Evolutionary conservation across 768 basidiomycete genomes (phyloP).

Genomic region (Russula emetica): DNA sequence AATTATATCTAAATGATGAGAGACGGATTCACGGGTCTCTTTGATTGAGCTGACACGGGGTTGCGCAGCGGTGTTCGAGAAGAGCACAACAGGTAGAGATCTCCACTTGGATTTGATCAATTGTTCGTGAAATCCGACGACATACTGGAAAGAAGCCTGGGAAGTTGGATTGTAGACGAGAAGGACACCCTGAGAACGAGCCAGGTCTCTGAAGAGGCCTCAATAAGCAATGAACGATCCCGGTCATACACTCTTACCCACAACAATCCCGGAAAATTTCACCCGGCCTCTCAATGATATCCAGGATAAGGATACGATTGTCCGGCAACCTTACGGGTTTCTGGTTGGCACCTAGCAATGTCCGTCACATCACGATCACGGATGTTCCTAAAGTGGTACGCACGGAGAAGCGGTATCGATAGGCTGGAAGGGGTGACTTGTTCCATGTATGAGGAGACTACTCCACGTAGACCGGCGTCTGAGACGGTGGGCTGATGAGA

Average conservation of each 20-base stretch:
- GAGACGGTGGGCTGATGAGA: background rate
- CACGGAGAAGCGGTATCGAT: constrained; percentile 10
- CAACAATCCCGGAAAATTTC: constrained; percentile 21
- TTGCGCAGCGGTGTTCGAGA: constrained; percentile 1
- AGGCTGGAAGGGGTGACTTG: background rate
- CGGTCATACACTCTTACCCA: constrained; percentile 1
- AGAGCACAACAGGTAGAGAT: constrained; percentile 19
- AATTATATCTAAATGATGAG: background rate
- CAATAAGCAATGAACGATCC: background rate
- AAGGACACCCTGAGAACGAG: constrained; percentile 17
- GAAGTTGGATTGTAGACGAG: constrained; percentile 14
- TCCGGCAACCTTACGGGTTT: constrained; percentile 8
- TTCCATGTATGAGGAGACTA: constrained; percentile 13
- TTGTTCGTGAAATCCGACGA: constrained; percentile 15
- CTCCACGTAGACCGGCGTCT: constrained; percentile 14
- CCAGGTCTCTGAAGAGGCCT: constrained; percentile 13
- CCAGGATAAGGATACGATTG: constrained; percentile 14
- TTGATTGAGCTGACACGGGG: background rate
- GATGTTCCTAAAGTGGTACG: background rate
- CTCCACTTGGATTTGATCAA: constrained; percentile 18
- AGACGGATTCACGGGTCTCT: background rate
- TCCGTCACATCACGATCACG: background rate
- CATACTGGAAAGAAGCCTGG: constrained; percentile 10
- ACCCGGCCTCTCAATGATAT: constrained; percentile 16
- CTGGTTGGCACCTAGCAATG: constrained; percentile 18